Conservation (phyloP, 768 basidiomycete species). For the Psilocybe azurescens region DNA sequence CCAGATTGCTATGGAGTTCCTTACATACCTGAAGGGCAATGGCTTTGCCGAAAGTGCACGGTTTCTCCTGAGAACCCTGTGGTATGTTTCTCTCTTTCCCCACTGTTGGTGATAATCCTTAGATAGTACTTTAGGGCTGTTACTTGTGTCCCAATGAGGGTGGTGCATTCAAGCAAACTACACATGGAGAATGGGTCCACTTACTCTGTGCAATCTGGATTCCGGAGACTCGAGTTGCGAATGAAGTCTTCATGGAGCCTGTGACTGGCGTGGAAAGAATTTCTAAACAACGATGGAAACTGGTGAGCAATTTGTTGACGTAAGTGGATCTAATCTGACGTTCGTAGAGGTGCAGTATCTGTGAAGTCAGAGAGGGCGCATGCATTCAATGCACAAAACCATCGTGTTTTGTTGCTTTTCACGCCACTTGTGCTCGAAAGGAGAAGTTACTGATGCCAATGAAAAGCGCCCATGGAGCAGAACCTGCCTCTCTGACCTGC, state of each 20-base stretch:
- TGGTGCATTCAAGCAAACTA: slow-evolving; percentile 98
- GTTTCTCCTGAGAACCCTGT: slow-evolving; percentile 97
- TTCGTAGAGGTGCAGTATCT: slow-evolving; percentile 52
- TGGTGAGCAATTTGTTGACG: slow-evolving; percentile 57
- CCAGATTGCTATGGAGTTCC: slow-evolving; percentile 98
- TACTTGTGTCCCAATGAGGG: slow-evolving; percentile 96
- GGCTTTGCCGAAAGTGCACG: slow-evolving; percentile 98
- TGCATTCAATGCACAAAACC: slow-evolving; percentile 96
- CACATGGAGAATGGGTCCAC: slow-evolving; percentile 93
- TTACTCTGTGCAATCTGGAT: slow-evolving; percentile 97
- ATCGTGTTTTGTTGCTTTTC: slow-evolving; percentile 92
- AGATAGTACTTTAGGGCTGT: slow-evolving; percentile 66
- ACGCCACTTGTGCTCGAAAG: slow-evolving; percentile 91
- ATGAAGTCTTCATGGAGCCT: slow-evolving; percentile 98
- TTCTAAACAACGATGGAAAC: slow-evolving; percentile 90
- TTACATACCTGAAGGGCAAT: slow-evolving; percentile 99
- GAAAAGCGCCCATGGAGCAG: slow-evolving; percentile 80
- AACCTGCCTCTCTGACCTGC: slow-evolving; percentile 73
- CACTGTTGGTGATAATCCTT: not conserved
- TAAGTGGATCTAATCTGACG: not conserved
- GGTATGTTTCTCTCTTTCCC: slow-evolving; percentile 50
- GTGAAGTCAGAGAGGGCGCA: slow-evolving; percentile 66
- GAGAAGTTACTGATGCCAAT: slow-evolving; percentile 86
- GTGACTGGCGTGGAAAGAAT: slow-evolving; percentile 89
- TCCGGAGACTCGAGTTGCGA: slow-evolving; percentile 90